Conservation (phyloP, 179 eudicot species). For the Silene coronaria region DNA sequence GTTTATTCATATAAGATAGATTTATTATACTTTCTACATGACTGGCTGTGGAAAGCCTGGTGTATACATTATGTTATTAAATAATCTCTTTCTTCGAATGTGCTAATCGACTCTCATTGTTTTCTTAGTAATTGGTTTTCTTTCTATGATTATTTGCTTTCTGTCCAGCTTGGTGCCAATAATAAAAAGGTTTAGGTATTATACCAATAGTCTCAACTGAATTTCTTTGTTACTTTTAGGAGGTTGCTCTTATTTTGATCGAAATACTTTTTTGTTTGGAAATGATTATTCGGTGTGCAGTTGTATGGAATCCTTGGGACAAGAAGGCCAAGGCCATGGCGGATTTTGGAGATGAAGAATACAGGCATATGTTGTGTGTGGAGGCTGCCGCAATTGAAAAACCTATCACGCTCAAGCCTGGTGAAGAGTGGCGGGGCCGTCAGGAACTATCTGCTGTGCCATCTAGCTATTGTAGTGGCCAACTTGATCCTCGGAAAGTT, state of each 20-base stretch:
- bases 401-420: conserved; percentile 78
- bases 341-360: conserved; percentile 91
- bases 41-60: neutral
- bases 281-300: conserved; percentile 30
- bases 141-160: neutral
- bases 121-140: neutral
- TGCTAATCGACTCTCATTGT: neutral
- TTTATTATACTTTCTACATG: neutral
- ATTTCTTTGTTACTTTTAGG: neutral
- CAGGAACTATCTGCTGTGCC: conserved; percentile 80
- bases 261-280: neutral
- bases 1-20: conserved; percentile 3
- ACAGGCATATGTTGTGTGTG: conserved; percentile 89
- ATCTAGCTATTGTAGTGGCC: conserved; percentile 87
- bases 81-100: neutral
- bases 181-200: neutral
- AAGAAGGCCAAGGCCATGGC: conserved; percentile 84
- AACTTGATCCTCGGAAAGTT: conserved; percentile 78
- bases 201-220: neutral
- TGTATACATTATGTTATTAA: neutral
- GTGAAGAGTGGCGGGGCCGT: conserved; percentile 96
- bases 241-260: neutral
- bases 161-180: neutral
- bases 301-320: conserved; percentile 99
- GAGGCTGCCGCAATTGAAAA: conserved; percentile 93